Evolutionary conservation across 108 stramenopile genomes (phyloP), one percentile per base, ranked within the genome.

Genomic region (Fragilariopsis cylindrus): DNA sequence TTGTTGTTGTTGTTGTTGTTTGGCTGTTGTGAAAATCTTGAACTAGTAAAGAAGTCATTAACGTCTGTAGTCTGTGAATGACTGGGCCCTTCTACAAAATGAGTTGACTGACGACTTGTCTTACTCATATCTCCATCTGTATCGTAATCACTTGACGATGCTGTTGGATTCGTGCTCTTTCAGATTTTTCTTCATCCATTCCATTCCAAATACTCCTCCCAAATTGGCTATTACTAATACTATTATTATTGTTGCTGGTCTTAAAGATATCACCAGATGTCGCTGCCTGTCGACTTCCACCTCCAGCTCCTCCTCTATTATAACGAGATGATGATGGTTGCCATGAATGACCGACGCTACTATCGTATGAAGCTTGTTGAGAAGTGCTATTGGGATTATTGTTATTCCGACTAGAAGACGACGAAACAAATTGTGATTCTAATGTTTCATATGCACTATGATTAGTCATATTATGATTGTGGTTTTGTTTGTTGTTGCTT

Each of bases 91-190:
- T 80, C 74, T 7, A 73, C 63, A 13, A 48, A 48, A 48, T 68
- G 67, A 15, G 57, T 57, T 41, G 71, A 69, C 41, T 69, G 72
- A 5, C 54, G 57, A 53, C 72, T 79, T 7, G 54, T 47, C 53
- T 79, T 79, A 67, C 76, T 76, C 15, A 76, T 55, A 54, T 79
- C 79, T 30, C 64, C 71, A 48, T 80, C 79, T 15, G 58, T 74
- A 44, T 76, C 80, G 50, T 73, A 81, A 49, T 76, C 76, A 42
- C 75, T 76, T 43, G 75, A 81, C 39, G 70, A 76, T 2, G 65
- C 81, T 53, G 75, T 71, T 46, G 57, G 12, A 75, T 56, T 3
- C 74, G 65, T 66, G 45, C 47, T 40, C 49, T 67, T 30, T 76
- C 66, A 13, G 76, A 66, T 43, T 77, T 74, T 66, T 74, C 76